Evolutionary conservation across 805 yeast species (phyloP).

Genomic region (Candida verbasci): DNA sequence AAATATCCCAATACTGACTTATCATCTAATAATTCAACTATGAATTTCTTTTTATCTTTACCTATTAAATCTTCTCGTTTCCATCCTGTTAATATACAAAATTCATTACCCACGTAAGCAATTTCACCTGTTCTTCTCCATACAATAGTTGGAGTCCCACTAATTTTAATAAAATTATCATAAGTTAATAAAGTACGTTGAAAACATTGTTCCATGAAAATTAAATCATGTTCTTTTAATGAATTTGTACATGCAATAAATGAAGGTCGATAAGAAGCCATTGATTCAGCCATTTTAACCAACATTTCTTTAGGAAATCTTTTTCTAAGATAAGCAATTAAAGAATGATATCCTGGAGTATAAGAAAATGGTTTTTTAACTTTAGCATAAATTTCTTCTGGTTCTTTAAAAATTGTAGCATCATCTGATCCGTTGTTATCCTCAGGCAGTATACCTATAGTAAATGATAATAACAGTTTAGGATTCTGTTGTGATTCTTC

Average conservation of each 20-base stretch:
- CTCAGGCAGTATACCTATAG: slow-evolving; percentile 42
- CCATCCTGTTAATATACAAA: slow-evolving; percentile 91
- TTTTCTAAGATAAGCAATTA: slow-evolving; percentile 65
- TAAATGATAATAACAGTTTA: slow-evolving; percentile 42
- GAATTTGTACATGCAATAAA: slow-evolving; percentile 91
- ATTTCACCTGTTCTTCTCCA: slow-evolving; percentile 97
- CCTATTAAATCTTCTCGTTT: slow-evolving; percentile 58
- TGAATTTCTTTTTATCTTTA: slow-evolving; percentile 51
- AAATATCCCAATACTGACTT: slow-evolving; percentile 83
- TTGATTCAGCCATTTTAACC: slow-evolving; percentile 77
- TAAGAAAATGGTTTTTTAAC: slow-evolving; percentile 78
- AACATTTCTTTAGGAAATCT: slow-evolving; percentile 69
- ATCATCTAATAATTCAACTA: slow-evolving; percentile 84
- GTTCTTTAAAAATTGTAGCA: slow-evolving; percentile 43
- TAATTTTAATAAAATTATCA: slow-evolving; percentile 73
- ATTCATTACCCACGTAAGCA: slow-evolving; percentile 93
- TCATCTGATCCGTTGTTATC: slow-evolving; percentile 19
- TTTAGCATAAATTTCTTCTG: slow-evolving; percentile 74
- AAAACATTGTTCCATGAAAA: slow-evolving; percentile 94
- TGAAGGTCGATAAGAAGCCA: slow-evolving; percentile 89
- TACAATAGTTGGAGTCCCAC: slow-evolving; percentile 92
- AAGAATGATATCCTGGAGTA: slow-evolving; percentile 84
- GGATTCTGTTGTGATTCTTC: slow-evolving; percentile 35
- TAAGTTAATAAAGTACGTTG: slow-evolving; percentile 89
- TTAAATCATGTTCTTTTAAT: slow-evolving; percentile 82